Percentiles rank a stretch among this genome's conserved stretches.
phyloP scores from a whole-genome alignment of 2,329 filamentous ascomycete species.

The Aspergillus spinulosporus region DNA sequence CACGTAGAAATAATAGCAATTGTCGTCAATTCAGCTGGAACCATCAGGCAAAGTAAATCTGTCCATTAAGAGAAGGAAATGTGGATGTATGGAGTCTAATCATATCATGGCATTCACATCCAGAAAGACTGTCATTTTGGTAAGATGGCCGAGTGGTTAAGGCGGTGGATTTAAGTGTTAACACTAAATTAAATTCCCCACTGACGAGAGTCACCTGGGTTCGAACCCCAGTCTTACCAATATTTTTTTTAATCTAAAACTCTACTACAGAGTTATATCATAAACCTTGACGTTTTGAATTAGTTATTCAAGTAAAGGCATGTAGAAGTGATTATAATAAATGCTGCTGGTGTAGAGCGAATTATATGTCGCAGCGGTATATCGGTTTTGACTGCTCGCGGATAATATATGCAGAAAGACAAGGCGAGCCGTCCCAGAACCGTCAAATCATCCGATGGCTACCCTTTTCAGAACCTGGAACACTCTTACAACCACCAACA shows the following conservation, averaged over 20 bases:
- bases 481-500: background rate
- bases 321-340: too few relatives aligned
- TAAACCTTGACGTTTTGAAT: too few relatives aligned
- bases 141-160: conserved; percentile 7
- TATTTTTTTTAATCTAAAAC: background rate
- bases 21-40: background rate
- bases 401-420: too few relatives aligned
- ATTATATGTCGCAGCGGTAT: too few relatives aligned
- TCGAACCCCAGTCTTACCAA: conserved; percentile 4
- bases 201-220: background rate
- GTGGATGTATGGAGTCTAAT: too few relatives aligned
- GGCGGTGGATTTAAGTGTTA: background rate
- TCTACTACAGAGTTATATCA: too few relatives aligned
- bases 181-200: background rate
- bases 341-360: too few relatives aligned
- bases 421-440: background rate
- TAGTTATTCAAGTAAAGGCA: too few relatives aligned
- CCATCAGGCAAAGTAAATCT: too few relatives aligned
- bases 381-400: too few relatives aligned
- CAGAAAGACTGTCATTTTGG: background rate
- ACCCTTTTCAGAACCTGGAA: conserved; percentile 2
- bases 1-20: background rate
- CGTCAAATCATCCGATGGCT: conserved; percentile 9
- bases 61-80: too few relatives aligned
- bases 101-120: too few relatives aligned